These are phyloP conservation scores for Dendrobium catenatum DNA, from an alignment of 106 monocot species.

Conservation along the genomic window DNA sequence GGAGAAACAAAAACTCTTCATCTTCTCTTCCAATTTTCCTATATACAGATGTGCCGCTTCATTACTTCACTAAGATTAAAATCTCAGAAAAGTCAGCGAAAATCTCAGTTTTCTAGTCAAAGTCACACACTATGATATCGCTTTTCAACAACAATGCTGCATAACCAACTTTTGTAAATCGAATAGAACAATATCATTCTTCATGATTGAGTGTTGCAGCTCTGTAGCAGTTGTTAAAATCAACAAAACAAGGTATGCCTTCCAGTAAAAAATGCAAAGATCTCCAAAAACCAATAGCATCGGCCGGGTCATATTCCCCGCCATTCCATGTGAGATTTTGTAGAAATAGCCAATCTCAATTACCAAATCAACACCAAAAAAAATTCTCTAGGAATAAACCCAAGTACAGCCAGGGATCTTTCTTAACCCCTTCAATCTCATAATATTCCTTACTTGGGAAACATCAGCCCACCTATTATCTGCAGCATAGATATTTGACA, in stretches of 20 bases:
- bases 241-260: not conserved
- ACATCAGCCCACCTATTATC: slow-evolving; percentile 59
- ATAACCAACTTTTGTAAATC: not conserved
- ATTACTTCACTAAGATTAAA: not conserved
- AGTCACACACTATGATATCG: not conserved
- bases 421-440: slow-evolving; percentile 45
- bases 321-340: not conserved
- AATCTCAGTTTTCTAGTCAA: not conserved
- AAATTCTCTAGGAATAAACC: slow-evolving; percentile 15
- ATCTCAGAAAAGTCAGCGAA: not conserved
- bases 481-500: slow-evolving; percentile 74
- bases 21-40: not conserved
- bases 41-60: not conserved
- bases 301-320: not conserved
- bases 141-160: not conserved
- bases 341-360: not conserved
- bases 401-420: slow-evolving; percentile 62
- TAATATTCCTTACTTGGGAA: slow-evolving; percentile 35
- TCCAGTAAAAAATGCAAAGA: not conserved
- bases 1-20: not conserved
- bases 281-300: not conserved
- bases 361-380: not conserved
- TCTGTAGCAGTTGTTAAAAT: not conserved
- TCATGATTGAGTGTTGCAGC: not conserved
- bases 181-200: not conserved